These are phyloP conservation scores for Globisporangium cederbergense DNA, from an alignment of 352 stramenopile species.

Conservation along the genomic window DNA sequence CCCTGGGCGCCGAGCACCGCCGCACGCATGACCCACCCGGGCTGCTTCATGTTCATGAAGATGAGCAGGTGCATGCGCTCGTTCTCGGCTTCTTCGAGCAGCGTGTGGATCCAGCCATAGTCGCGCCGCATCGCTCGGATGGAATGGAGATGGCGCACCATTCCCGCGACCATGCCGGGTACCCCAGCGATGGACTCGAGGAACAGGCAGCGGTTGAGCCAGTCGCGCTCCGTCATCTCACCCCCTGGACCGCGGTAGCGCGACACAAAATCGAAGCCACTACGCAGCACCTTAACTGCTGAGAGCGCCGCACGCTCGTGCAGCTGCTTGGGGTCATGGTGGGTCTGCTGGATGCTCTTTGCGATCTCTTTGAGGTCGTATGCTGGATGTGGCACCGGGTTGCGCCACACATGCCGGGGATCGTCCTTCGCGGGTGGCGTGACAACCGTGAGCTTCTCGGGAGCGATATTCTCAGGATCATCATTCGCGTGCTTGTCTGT, in stretches of 20 bases:
- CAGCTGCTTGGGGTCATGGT: slow-evolving; percentile 31
- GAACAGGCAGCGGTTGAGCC: slow-evolving; percentile 69
- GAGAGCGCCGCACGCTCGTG: slow-evolving; percentile 34
- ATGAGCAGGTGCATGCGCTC: slow-evolving; percentile 92
- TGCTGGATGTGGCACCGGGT: slow-evolving; percentile 35
- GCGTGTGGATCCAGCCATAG: slow-evolving; percentile 88
- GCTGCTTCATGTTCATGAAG: slow-evolving; percentile 88
- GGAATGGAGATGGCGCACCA: slow-evolving; percentile 72
- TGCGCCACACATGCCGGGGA: slow-evolving; percentile 10
- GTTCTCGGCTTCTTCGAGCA: slow-evolving; percentile 92
- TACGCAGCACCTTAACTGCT: slow-evolving; percentile 42
- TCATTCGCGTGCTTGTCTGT: background rate
- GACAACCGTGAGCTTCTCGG: background rate
- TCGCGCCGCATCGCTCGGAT: slow-evolving; percentile 77
- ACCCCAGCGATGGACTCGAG: slow-evolving; percentile 76
- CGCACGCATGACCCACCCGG: slow-evolving; percentile 61
- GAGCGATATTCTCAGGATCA: background rate
- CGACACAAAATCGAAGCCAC: slow-evolving; percentile 43
- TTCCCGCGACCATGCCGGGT: slow-evolving; percentile 69
- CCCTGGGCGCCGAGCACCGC: slow-evolving; percentile 78
- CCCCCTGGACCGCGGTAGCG: slow-evolving; percentile 47
- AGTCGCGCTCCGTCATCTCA: slow-evolving; percentile 56
- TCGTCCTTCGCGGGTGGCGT: background rate
- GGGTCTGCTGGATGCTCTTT: slow-evolving; percentile 24
- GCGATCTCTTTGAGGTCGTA: slow-evolving; percentile 40